These are phyloP conservation scores for Paecilomyces sp. DNA, from an alignment of 2,329 filamentous ascomycete genomes.

Conservation along the genomic window DNA sequence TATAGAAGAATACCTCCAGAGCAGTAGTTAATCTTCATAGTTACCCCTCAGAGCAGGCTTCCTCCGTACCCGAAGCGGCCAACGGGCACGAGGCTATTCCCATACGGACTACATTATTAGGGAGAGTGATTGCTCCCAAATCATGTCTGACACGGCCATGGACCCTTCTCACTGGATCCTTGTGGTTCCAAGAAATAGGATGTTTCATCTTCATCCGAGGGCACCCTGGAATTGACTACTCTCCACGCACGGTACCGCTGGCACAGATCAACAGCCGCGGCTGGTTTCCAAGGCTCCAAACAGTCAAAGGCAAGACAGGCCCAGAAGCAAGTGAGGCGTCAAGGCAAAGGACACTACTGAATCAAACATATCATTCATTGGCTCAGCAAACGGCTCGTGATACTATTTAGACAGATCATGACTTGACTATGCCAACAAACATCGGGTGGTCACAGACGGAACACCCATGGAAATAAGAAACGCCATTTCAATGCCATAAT, in stretches of 20 bases:
- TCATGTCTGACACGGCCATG: neutral
- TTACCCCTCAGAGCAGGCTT: neutral
- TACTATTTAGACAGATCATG: neutral
- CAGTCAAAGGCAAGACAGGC: neutral
- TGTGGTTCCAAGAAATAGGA: neutral
- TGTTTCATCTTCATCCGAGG: neutral
- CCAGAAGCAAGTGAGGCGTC: neutral
- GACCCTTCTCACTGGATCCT: neutral
- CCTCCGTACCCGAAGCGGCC: neutral
- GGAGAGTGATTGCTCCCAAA: neutral
- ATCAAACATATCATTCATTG: neutral
- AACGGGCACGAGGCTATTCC: neutral
- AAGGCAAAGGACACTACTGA: neutral
- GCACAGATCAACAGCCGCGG: neutral
- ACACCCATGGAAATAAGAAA: constrained; percentile 5
- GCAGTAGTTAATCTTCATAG: neutral
- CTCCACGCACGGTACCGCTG: neutral
- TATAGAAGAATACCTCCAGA: neutral
- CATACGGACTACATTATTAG: no score
- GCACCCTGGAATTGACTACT: neutral
- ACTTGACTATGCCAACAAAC: constrained; percentile 1
- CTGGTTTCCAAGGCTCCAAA: neutral
- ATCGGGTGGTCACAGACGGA: neutral
- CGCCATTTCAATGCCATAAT: constrained; percentile 9
- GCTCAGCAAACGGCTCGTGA: neutral